Conservation (phyloP, 176 grass and related monocot genomes). For the Puccinellia tenuiflora region DNA sequence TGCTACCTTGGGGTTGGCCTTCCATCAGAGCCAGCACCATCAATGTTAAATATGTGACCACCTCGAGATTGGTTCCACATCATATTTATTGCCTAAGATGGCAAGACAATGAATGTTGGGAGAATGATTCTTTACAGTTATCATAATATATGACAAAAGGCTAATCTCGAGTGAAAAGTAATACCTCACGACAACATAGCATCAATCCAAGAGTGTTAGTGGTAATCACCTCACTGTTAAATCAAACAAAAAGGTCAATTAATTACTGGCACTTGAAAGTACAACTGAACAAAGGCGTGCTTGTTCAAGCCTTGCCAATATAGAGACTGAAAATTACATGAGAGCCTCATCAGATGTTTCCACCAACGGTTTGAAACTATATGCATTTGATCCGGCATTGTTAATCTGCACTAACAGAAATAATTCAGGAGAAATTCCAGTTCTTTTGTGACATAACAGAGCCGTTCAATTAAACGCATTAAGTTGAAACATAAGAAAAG, state of each 20-base stretch:
- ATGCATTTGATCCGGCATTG: constrained; percentile 99
- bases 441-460: not conserved
- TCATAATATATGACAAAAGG: constrained; percentile 3
- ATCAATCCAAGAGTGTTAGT: constrained; percentile 94
- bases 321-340: constrained; percentile 54
- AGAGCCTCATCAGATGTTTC: constrained; percentile 94
- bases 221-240: constrained; percentile 85
- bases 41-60: constrained; percentile 95
- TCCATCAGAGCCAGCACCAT: constrained; percentile 98
- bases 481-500: constrained; percentile 2
- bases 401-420: constrained; percentile 59
- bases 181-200: constrained; percentile 96
- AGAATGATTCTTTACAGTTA: constrained; percentile 2
- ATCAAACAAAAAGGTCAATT: constrained; percentile 6
- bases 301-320: constrained; percentile 2
- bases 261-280: not conserved
- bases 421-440: not conserved
- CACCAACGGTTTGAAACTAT: constrained; percentile 79
- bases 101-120: not conserved
- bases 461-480: not conserved
- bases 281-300: not conserved
- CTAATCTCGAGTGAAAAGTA: constrained; percentile 20
- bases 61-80: constrained; percentile 85
- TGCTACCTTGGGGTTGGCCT: constrained; percentile 88
- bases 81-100: constrained; percentile 95